Conservation (phyloP, 2,329 filamentous ascomycete genomes). For the Plectosphaerella plurivora region DNA sequence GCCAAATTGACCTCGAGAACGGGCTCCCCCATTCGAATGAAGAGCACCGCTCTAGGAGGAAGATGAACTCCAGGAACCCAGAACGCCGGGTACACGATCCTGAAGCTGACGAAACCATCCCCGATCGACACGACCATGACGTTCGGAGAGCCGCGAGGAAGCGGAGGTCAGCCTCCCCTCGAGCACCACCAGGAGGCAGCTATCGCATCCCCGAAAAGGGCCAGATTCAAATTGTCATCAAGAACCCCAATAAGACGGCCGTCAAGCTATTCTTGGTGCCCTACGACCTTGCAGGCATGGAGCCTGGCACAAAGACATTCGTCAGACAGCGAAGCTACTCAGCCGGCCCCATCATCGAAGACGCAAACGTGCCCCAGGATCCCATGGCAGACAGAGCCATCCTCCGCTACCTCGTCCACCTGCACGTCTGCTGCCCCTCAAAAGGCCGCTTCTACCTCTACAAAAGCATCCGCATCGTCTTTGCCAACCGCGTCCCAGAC, state of each 20-base stretch:
- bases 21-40: slow-evolving; percentile 55
- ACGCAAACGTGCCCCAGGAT: slow-evolving; percentile 32
- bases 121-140: slow-evolving; percentile 21
- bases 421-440: slow-evolving; percentile 86
- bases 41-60: slow-evolving; percentile 41
- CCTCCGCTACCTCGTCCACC: slow-evolving; percentile 82
- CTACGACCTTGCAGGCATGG: slow-evolving; percentile 90
- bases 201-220: slow-evolving; percentile 94
- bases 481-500: slow-evolving; percentile 93
- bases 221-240: slow-evolving; percentile 93
- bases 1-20: slow-evolving; percentile 86
- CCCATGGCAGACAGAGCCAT: slow-evolving; percentile 55
- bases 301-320: slow-evolving; percentile 90
- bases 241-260: slow-evolving; percentile 97
- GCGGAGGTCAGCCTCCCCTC: slow-evolving; percentile 31
- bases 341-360: slow-evolving; percentile 76
- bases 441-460: slow-evolving; percentile 85
- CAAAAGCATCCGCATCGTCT: slow-evolving; percentile 88
- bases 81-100: slow-evolving; percentile 29
- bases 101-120: slow-evolving; percentile 12
- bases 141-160: slow-evolving; percentile 22
- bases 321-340: slow-evolving; percentile 93
- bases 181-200: slow-evolving; percentile 75
- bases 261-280: slow-evolving; percentile 94
- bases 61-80: slow-evolving; percentile 38